These are phyloP conservation scores for Eleusine indica DNA, from an alignment of 176 grass and related monocot genomes.

Conservation along the genomic window DNA sequence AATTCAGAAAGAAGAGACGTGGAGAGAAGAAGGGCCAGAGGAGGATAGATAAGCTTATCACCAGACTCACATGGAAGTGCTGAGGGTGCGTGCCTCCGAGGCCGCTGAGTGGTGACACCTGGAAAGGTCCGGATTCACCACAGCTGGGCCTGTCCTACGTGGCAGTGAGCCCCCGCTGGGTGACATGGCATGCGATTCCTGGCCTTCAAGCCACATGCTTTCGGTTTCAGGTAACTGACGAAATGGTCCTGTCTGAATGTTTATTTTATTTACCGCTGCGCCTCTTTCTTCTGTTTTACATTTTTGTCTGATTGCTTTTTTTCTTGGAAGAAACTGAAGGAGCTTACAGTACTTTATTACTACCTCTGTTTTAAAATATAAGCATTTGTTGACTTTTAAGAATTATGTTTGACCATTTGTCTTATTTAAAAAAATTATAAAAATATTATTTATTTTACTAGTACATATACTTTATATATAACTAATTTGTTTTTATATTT, in stretches of 20 bases:
- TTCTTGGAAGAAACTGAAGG: no score
- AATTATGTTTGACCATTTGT: no score
- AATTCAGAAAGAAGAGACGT: slow-evolving; percentile 17
- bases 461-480: no score
- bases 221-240: background rate
- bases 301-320: no score
- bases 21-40: slow-evolving; percentile 32
- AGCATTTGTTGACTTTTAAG: no score
- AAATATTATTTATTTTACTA: no score
- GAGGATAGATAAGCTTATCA: slow-evolving; percentile 56
- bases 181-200: slow-evolving; percentile 31
- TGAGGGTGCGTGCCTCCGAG: background rate
- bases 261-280: background rate
- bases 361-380: no score
- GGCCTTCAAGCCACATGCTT: background rate
- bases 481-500: no score
- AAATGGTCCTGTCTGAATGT: background rate
- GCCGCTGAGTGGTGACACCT: slow-evolving; percentile 46
- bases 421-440: no score
- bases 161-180: background rate
- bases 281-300: background rate
- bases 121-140: slow-evolving; percentile 25
- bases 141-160: slow-evolving; percentile 21
- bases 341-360: no score
- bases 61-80: slow-evolving; percentile 9